Base-by-base conservation (phyloP, 495 filamentous ascomycete genomes). In the Trichoderma virens region DNA sequence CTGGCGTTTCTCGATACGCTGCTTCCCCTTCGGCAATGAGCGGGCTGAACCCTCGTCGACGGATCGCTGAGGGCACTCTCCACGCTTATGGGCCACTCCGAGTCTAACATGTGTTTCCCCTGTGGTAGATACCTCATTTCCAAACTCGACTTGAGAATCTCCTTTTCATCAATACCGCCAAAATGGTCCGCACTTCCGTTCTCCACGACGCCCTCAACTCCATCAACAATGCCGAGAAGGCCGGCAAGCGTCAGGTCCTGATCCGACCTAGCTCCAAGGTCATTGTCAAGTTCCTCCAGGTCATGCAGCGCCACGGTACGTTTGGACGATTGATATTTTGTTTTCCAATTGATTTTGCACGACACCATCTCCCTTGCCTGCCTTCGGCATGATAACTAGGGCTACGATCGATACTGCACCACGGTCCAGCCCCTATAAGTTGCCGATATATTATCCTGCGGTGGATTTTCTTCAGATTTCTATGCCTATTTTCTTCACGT, bases 221-320 rank as follows among this genome's bases (percentile, higher is more conserved):
- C 84, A 96, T 98, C 88, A 98, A 98, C 90, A 98, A 98, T 78
- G 94, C 94, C 84, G 94, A 98, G 86, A 97, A 98, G 88, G 83
- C 88, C 70, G 94, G 94, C 77, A 97, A 97, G 88, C 91, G 94
- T 70, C 94, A 98, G 82, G 94, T 97, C 71, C 78, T 98, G 71
- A 95, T 98, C 83, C 86, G 92, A 67, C 94, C 94, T 73, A 88
- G 85, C 78, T 97, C 93, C 73, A 98, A 98, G 87, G 94, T 98
- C 83, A 98, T 97, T 72, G 86, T 96, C 84, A 98, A 97, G 87
- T 98, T 97, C 86, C 82, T 98, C 71, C 85, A 84, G 75, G 93
- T 97, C 76, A 98, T 98, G 94, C 94, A 98, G 83, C 89, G 88
- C 80, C 95, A 98, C 80, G 95, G 94, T 98, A 93, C 65, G 91